phyloP scores from a whole-genome alignment of 176 grass and related monocot genomes.

The Tillandsia leiboldiana region DNA sequence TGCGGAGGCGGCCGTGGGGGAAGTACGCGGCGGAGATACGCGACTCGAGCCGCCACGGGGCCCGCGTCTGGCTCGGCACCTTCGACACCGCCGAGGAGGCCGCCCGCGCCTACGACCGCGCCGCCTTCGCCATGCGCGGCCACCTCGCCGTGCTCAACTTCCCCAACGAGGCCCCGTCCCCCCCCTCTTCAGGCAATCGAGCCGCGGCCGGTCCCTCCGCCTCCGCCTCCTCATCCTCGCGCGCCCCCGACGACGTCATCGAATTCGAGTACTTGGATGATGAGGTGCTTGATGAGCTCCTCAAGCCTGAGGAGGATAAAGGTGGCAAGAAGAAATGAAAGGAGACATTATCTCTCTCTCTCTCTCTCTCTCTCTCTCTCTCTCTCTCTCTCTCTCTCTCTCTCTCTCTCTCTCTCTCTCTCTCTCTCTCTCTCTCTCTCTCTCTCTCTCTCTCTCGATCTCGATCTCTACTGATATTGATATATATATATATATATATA shows the following conservation, averaged over 20 bases:
- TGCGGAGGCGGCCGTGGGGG: conserved; percentile 54
- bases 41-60: conserved; percentile 65
- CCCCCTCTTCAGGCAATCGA: conserved; percentile 1
- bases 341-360: too few species aligned
- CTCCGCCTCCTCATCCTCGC: background rate
- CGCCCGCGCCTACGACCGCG: conserved; percentile 57
- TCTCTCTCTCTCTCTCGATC: too few species aligned
- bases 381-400: too few species aligned
- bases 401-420: too few species aligned
- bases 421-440: too few species aligned
- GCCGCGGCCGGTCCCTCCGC: conserved; percentile 10
- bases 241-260: conserved; percentile 29
- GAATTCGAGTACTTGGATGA: conserved; percentile 71
- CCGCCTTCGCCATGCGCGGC: conserved; percentile 76
- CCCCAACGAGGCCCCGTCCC: conserved; percentile 31
- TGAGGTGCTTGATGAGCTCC: conserved; percentile 62
- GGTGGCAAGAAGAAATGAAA: conserved; percentile 24
- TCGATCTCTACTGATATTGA: too few species aligned
- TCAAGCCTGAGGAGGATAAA: conserved; percentile 30
- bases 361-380: too few species aligned
- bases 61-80: conserved; percentile 66
- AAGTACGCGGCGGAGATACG: conserved; percentile 90
- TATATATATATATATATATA: too few species aligned
- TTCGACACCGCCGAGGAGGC: conserved; percentile 85
- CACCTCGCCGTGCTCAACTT: conserved; percentile 72